Conservation (phyloP, 768 basidiomycete genomes). For the Mycena polygramma region DNA sequence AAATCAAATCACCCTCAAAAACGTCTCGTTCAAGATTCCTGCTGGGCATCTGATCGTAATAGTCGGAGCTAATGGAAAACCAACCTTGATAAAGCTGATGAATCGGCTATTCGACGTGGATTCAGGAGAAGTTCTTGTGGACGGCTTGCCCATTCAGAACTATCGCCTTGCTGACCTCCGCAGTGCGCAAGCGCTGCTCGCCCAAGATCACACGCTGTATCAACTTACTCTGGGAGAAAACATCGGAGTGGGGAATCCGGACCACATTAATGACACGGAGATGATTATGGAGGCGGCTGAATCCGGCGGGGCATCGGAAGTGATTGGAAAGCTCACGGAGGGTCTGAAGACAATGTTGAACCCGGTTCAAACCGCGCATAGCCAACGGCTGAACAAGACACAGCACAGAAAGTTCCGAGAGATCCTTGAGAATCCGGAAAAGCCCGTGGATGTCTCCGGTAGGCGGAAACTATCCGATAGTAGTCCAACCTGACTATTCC, state of each 20-base stretch:
- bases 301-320: conserved; percentile 16
- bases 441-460: conserved; percentile 27
- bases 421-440: conserved; percentile 16
- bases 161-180: conserved; percentile 48
- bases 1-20: conserved; percentile 31
- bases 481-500: not conserved
- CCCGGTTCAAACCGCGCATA: not conserved
- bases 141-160: conserved; percentile 47
- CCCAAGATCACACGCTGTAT: conserved; percentile 53
- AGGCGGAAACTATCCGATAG: not conserved
- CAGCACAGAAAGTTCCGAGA: conserved; percentile 13
- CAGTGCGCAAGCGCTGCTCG: conserved; percentile 48
- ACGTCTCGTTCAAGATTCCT: conserved; percentile 45
- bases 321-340: conserved; percentile 19
- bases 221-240: conserved; percentile 54
- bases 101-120: conserved; percentile 47
- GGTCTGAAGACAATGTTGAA: conserved; percentile 7
- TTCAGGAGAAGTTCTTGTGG: conserved; percentile 47
- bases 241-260: conserved; percentile 47
- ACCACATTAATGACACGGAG: conserved; percentile 7
- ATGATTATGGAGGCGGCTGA: conserved; percentile 12
- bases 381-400: conserved; percentile 8
- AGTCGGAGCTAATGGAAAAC: conserved; percentile 53
- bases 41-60: conserved; percentile 48
- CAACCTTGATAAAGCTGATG: conserved; percentile 50